Conservation (phyloP, 2,329 filamentous ascomycete species). For the Talaromyces verruculosus region DNA sequence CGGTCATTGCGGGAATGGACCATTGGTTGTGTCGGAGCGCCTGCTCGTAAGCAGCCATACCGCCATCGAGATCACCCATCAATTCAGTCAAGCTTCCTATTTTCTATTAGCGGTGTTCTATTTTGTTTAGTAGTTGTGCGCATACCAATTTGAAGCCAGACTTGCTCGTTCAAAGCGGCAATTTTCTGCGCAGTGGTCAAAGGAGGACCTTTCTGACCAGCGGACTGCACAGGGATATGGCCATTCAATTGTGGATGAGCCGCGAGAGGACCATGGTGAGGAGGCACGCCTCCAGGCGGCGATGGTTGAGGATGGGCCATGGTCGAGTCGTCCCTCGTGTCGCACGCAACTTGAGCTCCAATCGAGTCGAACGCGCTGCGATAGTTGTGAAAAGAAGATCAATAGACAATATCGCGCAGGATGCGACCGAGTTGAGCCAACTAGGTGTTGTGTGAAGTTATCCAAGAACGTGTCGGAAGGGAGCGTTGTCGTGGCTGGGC, state of each 20-base stretch:
- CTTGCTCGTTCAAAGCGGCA: constrained; percentile 74
- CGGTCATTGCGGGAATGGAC: constrained; percentile 89
- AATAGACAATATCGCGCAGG: background rate
- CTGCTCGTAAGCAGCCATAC: constrained; percentile 85
- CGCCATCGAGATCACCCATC: constrained; percentile 83
- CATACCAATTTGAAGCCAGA: constrained; percentile 93
- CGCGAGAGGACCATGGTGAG: constrained; percentile 66
- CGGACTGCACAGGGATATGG: constrained; percentile 46
- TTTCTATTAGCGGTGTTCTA: background rate
- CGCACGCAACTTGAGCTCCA: background rate
- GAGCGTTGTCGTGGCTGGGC: constrained; percentile 5
- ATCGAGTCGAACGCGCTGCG: background rate
- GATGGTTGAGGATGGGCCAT: constrained; percentile 82
- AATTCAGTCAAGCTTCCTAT: constrained; percentile 82
- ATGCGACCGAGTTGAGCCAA: background rate
- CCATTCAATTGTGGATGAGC: constrained; percentile 59
- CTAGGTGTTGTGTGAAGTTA: background rate
- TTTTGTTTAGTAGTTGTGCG: constrained; percentile 33
- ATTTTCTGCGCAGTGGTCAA: constrained; percentile 72
- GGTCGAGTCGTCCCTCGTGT: constrained; percentile 22
- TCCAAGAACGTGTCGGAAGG: constrained; percentile 2
- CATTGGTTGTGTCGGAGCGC: constrained; percentile 83
- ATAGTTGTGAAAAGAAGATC: background rate
- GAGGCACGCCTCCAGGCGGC: constrained; percentile 70
- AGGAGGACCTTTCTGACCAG: constrained; percentile 58